phyloP scores from a whole-genome alignment of 495 filamentous ascomycete genomes.

The Neurospora intermedia region DNA sequence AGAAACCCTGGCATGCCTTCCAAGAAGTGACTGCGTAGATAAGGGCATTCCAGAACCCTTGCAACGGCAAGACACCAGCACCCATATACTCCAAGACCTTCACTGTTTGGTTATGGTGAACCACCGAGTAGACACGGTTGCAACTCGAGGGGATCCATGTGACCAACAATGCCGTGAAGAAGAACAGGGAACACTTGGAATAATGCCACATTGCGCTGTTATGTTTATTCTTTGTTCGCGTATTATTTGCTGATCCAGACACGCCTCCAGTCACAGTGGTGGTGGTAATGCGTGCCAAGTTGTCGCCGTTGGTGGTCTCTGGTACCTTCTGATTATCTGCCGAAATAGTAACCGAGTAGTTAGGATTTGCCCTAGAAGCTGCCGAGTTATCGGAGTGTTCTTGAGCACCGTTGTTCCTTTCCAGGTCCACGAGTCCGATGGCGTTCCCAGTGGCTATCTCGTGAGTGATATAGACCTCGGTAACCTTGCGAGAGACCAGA shows the following conservation, averaged over 20 bases:
- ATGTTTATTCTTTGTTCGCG: slow-evolving; percentile 2
- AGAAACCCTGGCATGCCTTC: slow-evolving; percentile 29
- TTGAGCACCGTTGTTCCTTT: slow-evolving; percentile 1
- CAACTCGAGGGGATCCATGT: slow-evolving; percentile 80
- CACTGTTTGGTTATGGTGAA: slow-evolving; percentile 39
- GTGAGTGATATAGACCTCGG: slow-evolving; percentile 41
- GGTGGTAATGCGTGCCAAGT: not conserved
- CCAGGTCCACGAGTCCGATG: slow-evolving; percentile 17
- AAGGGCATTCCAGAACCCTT: slow-evolving; percentile 79
- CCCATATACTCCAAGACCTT: slow-evolving; percentile 58
- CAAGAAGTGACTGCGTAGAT: slow-evolving; percentile 64
- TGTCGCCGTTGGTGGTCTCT: not conserved
- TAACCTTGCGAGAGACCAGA: slow-evolving; percentile 45
- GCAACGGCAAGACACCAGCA: slow-evolving; percentile 67
- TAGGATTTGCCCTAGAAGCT: slow-evolving; percentile 7
- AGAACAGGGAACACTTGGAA: slow-evolving; percentile 74
- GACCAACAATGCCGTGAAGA: slow-evolving; percentile 70
- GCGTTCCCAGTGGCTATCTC: slow-evolving; percentile 21
- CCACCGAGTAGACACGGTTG: slow-evolving; percentile 64
- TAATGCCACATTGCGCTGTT: slow-evolving; percentile 62
- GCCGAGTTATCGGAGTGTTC: not conserved
- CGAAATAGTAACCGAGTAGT: slow-evolving; percentile 40
- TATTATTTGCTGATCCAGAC: slow-evolving; percentile 12
- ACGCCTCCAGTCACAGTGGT: not conserved
- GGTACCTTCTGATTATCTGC: slow-evolving; percentile 11